Evolutionary conservation across 108 stramenopile genomes (phyloP).

Genomic region (Nitzschia sp.): DNA sequence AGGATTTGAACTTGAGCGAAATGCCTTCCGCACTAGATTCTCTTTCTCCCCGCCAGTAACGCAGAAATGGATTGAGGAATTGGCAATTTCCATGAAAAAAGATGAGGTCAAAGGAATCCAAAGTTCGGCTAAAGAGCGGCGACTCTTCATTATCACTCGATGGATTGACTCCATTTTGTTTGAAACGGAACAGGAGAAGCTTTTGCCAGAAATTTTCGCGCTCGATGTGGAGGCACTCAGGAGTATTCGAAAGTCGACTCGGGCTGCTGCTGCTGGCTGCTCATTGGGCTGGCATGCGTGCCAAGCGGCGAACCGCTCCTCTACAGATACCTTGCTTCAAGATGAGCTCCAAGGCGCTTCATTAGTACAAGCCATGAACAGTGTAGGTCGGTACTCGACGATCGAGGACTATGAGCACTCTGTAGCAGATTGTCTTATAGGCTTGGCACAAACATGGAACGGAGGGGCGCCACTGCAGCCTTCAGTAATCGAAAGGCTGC

Average conservation of each 20-base stretch:
- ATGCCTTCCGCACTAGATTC: slow-evolving; percentile 29
- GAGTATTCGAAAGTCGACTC: slow-evolving; percentile 44
- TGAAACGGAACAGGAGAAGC: background rate
- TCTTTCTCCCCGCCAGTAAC: slow-evolving; percentile 21
- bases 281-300: slow-evolving; percentile 58
- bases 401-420: slow-evolving; percentile 22
- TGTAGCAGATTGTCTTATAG: slow-evolving; percentile 36
- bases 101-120: background rate
- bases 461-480: background rate
- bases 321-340: background rate
- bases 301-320: background rate
- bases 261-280: slow-evolving; percentile 58
- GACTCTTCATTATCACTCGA: slow-evolving; percentile 19
- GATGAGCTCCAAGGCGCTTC: background rate
- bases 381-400: background rate
- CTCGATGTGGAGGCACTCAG: slow-evolving; percentile 38
- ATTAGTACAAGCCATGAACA: slow-evolving; percentile 25
- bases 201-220: slow-evolving; percentile 57
- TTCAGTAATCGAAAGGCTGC: slow-evolving; percentile 3
- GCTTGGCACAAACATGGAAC: slow-evolving; percentile 35
- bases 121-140: background rate
- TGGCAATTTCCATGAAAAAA: background rate
- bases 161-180: slow-evolving; percentile 64
- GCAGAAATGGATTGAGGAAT: slow-evolving; percentile 18
- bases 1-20: slow-evolving; percentile 44